Conservation (phyloP, 164 flowering plant species). For the Saururus chinensis region DNA sequence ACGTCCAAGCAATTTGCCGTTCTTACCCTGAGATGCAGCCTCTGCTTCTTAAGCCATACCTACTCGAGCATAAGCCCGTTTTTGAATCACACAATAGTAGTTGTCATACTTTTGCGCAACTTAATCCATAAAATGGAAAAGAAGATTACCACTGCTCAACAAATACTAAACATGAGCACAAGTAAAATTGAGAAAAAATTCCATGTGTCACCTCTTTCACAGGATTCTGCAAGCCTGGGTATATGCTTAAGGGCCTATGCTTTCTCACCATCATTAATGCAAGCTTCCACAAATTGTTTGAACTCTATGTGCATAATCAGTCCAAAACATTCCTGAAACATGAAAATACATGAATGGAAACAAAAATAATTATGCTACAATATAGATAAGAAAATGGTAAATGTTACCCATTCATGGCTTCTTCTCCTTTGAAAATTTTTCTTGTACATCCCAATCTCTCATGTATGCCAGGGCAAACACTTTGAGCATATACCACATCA, state of each 20-base stretch:
- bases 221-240: slow-evolving; percentile 74
- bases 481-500: slow-evolving; percentile 99
- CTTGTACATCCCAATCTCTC: slow-evolving; percentile 94
- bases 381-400: too few species aligned
- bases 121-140: background rate
- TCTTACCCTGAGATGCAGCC: slow-evolving; percentile 89
- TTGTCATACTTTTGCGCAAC: background rate
- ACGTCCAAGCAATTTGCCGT: slow-evolving; percentile 82
- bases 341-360: too few species aligned
- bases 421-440: slow-evolving; percentile 92
- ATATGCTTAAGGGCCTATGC: slow-evolving; percentile 88
- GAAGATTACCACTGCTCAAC: too few species aligned
- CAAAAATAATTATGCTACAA: too few species aligned
- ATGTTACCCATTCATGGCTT: slow-evolving; percentile 80
- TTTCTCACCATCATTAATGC: slow-evolving; percentile 86
- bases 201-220: slow-evolving; percentile 90
- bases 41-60: slow-evolving; percentile 99
- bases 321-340: background rate
- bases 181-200: background rate
- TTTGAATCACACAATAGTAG: background rate
- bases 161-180: background rate
- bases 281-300: slow-evolving; percentile 95
- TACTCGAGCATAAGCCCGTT: slow-evolving; percentile 81
- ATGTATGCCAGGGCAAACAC: slow-evolving; percentile 88
- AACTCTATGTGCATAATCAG: slow-evolving; percentile 36